These are phyloP conservation scores for Butyriboletus loyo DNA, from an alignment of 768 basidiomycete genomes.

Conservation along the genomic window DNA sequence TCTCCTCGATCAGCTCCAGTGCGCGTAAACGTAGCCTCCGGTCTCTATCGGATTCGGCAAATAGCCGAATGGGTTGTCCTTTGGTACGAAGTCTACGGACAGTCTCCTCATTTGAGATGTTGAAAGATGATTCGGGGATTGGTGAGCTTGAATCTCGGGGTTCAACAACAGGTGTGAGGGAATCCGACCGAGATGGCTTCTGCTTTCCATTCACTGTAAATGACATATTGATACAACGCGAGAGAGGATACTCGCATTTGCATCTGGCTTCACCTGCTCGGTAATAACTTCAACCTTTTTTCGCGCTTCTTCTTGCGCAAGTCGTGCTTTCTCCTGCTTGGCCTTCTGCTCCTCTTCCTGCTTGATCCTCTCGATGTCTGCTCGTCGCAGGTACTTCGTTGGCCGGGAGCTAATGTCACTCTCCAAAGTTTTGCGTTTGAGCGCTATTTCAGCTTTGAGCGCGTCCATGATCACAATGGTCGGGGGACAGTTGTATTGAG, in stretches of 20 bases:
- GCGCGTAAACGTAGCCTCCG: conserved; percentile 86
- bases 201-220: conserved; percentile 50
- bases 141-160: conserved; percentile 40
- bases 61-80: conserved; percentile 91
- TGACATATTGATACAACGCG: conserved; percentile 4
- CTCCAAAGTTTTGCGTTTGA: conserved; percentile 77
- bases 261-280: conserved; percentile 25
- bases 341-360: conserved; percentile 42
- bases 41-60: conserved; percentile 95
- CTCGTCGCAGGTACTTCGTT: conserved; percentile 86
- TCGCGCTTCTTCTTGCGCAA: conserved; percentile 24
- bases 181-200: conserved; percentile 37
- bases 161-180: conserved; percentile 38
- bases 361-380: conserved; percentile 78
- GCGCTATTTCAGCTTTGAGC: conserved; percentile 83
- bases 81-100: conserved; percentile 84
- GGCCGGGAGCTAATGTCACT: conserved; percentile 48
- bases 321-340: conserved; percentile 34
- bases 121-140: conserved; percentile 52
- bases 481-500: background rate
- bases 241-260: conserved; percentile 43
- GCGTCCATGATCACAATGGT: conserved; percentile 63
- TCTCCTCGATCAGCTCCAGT: conserved; percentile 92
- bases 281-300: conserved; percentile 11
- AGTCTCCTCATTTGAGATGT: conserved; percentile 91